These are phyloP conservation scores for Cladosporium sp. DNA, from an alignment of 2,329 filamentous ascomycete species.

Conservation along the genomic window DNA sequence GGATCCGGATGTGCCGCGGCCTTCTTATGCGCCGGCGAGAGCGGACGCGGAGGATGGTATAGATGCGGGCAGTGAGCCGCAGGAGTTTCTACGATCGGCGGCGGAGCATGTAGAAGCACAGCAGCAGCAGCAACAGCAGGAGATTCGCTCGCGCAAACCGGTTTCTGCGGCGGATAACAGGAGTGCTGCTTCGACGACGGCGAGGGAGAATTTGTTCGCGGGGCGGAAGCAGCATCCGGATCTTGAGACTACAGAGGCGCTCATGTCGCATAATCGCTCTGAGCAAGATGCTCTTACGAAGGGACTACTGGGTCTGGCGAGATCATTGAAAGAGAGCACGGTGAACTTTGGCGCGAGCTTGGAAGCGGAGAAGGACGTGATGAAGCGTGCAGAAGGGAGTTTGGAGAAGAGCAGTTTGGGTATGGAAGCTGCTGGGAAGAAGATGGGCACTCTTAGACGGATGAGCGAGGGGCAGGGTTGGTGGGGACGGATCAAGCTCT, in stretches of 20 bases:
- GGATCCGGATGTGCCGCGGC: slow-evolving; percentile 38
- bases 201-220: slow-evolving; percentile 40
- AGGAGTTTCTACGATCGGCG: slow-evolving; percentile 6
- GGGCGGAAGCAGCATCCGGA: slow-evolving; percentile 25
- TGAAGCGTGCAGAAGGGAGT: slow-evolving; percentile 70
- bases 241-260: slow-evolving; percentile 56
- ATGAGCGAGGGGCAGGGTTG: slow-evolving; percentile 89
- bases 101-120: slow-evolving; percentile 16
- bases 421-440: slow-evolving; percentile 72
- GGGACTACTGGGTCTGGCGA: slow-evolving; percentile 78
- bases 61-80: slow-evolving; percentile 26
- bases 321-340: slow-evolving; percentile 73
- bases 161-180: slow-evolving; percentile 29
- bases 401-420: slow-evolving; percentile 74
- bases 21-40: slow-evolving; percentile 45
- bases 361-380: slow-evolving; percentile 71
- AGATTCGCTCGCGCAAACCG: slow-evolving; percentile 30
- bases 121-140: slow-evolving; percentile 20
- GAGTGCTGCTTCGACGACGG: slow-evolving; percentile 36
- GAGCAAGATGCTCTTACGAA: slow-evolving; percentile 83
- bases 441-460: slow-evolving; percentile 73
- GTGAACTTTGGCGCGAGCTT: slow-evolving; percentile 70
- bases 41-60: slow-evolving; percentile 32
- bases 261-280: slow-evolving; percentile 72
- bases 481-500: slow-evolving; percentile 76